Base-by-base conservation (phyloP, 2,329 filamentous ascomycete genomes). In the Aspergillus phoenicis region DNA sequence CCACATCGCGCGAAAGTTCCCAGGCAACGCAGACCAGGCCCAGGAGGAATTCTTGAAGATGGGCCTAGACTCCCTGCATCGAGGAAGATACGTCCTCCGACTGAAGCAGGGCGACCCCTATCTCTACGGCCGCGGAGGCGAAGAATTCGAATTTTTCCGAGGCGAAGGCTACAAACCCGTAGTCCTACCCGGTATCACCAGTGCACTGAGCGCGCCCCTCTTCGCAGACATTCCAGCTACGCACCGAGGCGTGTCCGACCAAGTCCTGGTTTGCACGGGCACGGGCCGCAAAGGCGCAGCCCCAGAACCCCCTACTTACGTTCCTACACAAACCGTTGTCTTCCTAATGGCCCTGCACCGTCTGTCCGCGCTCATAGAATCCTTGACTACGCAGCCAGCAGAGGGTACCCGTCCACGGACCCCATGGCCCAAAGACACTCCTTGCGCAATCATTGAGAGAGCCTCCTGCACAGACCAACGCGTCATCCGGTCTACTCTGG, bases 91-190 rank as follows among this genome's bases (percentile, higher is more conserved):
- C 1, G 95, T 99, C 0, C 83, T 99, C 36, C 86, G 95, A 3
- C 82, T 99, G 48, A 99, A 99, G 80, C 95, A 99, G 75, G 95
- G 95, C 49, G 95, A 99, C 71, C 95, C 95, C 0, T 99, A 96
- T 77, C 86, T 99, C 41, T 99, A 98, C 77, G 95, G 95, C 41
- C 88, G 95, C 41, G 95, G 95, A 59, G 95, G 92, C 36, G 95
- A 99, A 75, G 95, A 99, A 75, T 91, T 92, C 41, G 85, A 87
- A 30, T 97, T 91, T 74, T 97, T 99, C 82, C 82, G 87, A 2
- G 79, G 80, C 3, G 84, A 89, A 52, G 92, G 93, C 1, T 88
- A 89, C 60, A 84, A 83, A 5, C 86, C 88, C 10, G 79, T 85
- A 0, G 93, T 99, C 0, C 81, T 99, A 2, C 95, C 95, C 0